A percentile compares a stretch with the other conserved stretches of the same genome.
phyloP scores from a whole-genome alignment of 108 stramenopile genomes.

The Cyclotella kingstonii region DNA sequence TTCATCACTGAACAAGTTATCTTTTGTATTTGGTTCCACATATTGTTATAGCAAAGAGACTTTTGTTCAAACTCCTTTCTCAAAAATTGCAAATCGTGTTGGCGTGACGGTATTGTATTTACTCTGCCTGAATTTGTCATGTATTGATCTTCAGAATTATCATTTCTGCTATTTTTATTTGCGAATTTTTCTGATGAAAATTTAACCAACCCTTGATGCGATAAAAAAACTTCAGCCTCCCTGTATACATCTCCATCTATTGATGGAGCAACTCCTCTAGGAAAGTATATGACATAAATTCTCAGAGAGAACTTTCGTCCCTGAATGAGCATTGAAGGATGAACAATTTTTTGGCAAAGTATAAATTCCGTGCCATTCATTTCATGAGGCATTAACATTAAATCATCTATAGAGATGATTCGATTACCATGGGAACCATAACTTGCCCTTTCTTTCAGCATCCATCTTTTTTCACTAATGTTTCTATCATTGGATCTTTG shows the following conservation, averaged over 20 bases:
- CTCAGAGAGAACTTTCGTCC: constrained; percentile 70
- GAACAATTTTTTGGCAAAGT: constrained; percentile 64
- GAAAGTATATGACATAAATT: constrained; percentile 68
- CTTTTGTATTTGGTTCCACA: constrained; percentile 16
- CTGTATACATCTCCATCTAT: constrained; percentile 1
- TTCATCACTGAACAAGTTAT: constrained; percentile 21
- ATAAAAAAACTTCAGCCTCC: constrained; percentile 42
- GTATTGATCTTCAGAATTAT: constrained; percentile 35
- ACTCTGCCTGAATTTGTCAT: constrained; percentile 83
- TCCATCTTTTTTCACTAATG: constrained; percentile 26
- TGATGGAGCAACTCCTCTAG: constrained; percentile 8
- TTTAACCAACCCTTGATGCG: constrained; percentile 64
- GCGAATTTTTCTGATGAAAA: constrained; percentile 42
- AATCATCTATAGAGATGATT: constrained; percentile 40
- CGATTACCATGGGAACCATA: constrained; percentile 80
- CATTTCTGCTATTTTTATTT: not conserved
- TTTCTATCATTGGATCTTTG: not conserved
- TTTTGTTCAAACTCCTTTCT: constrained; percentile 26
- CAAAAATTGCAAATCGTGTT: constrained; percentile 51
- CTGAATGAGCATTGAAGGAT: constrained; percentile 51
- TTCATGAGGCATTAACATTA: constrained; percentile 2
- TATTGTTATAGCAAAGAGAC: constrained; percentile 8
- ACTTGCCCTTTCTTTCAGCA: constrained; percentile 65
- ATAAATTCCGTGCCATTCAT: constrained; percentile 11
- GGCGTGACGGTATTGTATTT: constrained; percentile 35